Conservation (phyloP, 805 yeast genomes). For the Priceomyces fermenticarens region DNA sequence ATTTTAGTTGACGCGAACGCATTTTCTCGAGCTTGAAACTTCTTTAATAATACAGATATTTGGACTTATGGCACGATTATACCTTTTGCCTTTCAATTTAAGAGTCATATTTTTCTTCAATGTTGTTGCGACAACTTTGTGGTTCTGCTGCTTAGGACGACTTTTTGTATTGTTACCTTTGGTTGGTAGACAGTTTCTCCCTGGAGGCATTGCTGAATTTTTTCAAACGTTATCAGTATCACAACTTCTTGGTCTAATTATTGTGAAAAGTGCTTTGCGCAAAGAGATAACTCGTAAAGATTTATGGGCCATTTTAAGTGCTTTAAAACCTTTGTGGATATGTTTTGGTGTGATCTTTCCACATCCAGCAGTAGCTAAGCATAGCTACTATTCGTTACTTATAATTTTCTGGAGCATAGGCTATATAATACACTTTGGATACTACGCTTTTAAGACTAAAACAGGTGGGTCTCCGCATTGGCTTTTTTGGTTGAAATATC, state of each 20-base stretch:
- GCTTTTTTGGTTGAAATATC: conserved; percentile 36
- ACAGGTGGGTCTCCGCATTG: conserved; percentile 33
- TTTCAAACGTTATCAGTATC: conserved; percentile 40
- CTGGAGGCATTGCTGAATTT: conserved; percentile 72
- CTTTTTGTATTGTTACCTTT: conserved; percentile 54
- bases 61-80: conserved; percentile 26
- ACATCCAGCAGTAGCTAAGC: conserved; percentile 41
- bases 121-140: conserved; percentile 36
- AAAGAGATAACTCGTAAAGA: conserved; percentile 10
- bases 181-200: conserved; percentile 62
- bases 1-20: not conserved
- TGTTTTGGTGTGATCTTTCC: conserved; percentile 42
- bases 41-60: not conserved
- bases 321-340: conserved; percentile 32
- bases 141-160: conserved; percentile 49
- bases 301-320: conserved; percentile 28
- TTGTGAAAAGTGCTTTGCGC: conserved; percentile 14
- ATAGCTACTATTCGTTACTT: conserved; percentile 37
- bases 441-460: conserved; percentile 33
- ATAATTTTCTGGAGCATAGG: conserved; percentile 35
- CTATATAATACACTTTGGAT: conserved; percentile 29
- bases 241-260: conserved; percentile 26
- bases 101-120: conserved; percentile 34
- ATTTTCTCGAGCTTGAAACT: not conserved
- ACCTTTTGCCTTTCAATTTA: conserved; percentile 32